phyloP scores from a whole-genome alignment of 2,329 filamentous ascomycete species.

The Neoarthrinium moseri region DNA sequence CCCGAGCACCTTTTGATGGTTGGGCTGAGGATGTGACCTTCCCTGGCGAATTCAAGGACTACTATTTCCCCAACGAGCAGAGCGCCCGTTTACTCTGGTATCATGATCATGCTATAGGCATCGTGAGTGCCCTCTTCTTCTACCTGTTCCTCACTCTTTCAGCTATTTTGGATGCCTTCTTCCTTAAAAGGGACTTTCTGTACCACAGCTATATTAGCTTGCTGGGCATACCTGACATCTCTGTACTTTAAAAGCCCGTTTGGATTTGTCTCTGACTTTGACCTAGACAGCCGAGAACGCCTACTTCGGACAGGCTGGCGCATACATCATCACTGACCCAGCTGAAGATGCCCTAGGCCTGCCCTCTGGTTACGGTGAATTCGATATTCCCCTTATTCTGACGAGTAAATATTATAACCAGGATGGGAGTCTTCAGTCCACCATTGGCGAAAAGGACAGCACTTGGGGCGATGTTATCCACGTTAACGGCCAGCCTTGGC shows the following conservation, averaged over 20 bases:
- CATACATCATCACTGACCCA: constrained; percentile 52
- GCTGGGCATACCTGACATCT: neutral
- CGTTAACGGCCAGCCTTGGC: constrained; percentile 60
- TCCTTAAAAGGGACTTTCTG: too few species aligned
- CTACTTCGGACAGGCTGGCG: constrained; percentile 56
- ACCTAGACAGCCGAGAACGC: constrained; percentile 50
- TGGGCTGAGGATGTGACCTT: constrained; percentile 53
- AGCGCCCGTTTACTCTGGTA: constrained; percentile 56
- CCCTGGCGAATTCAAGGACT: constrained; percentile 53
- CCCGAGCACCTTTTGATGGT: constrained; percentile 47
- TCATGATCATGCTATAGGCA: constrained; percentile 43
- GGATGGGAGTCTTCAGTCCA: constrained; percentile 48
- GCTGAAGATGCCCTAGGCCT: constrained; percentile 46
- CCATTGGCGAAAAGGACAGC: constrained; percentile 40
- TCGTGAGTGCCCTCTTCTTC: constrained; percentile 26
- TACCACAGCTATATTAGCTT: too few species aligned
- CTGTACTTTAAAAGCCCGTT: neutral
- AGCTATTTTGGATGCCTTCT: too few species aligned
- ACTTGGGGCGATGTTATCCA: constrained; percentile 58
- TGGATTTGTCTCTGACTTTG: neutral
- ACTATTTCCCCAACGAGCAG: constrained; percentile 60
- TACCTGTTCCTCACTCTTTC: too few species aligned
- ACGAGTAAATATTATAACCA: constrained; percentile 49
- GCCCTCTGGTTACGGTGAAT: constrained; percentile 39
- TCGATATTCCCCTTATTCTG: constrained; percentile 52